phyloP scores from a whole-genome alignment of 805 yeast genomes.

The Babjeviella inositovora region DNA sequence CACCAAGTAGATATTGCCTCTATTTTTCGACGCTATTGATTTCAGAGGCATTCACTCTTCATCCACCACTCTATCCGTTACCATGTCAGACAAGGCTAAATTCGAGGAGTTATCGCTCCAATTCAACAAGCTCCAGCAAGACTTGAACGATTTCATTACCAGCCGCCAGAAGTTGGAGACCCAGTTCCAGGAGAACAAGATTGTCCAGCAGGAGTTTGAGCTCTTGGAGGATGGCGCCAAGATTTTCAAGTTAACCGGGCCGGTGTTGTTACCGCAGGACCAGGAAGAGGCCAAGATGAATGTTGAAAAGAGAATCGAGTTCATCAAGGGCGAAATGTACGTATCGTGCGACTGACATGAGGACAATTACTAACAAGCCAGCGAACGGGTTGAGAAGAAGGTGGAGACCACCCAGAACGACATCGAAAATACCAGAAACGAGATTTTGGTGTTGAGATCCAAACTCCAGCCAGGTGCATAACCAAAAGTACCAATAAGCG shows the following conservation, averaged over 20 bases:
- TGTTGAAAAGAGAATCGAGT: conserved; percentile 81
- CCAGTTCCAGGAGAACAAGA: conserved; percentile 13
- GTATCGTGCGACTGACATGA: conserved; percentile 1
- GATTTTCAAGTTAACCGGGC: conserved; percentile 83
- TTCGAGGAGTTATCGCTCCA: conserved; percentile 26
- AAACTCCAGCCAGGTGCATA: conserved; percentile 5
- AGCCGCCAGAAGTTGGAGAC: conserved; percentile 84
- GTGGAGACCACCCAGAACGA: conserved; percentile 37
- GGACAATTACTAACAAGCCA: conserved; percentile 2
- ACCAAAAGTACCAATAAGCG: no score
- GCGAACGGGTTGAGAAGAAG: conserved; percentile 52
- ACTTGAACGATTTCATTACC: conserved; percentile 35
- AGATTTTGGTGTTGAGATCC: conserved; percentile 28
- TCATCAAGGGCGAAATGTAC: conserved; percentile 63
- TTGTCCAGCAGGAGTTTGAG: no score
- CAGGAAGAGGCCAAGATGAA: conserved; percentile 66
- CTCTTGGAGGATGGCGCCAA: conserved; percentile 50
- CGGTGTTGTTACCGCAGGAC: conserved; percentile 84
- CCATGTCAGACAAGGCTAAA: conserved; percentile 15
- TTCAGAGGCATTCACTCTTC: conserved; percentile 2
- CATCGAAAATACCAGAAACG: conserved; percentile 43
- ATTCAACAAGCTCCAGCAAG: conserved; percentile 26
- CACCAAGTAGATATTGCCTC: conserved; percentile 1
- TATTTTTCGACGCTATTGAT: conserved; percentile 1
- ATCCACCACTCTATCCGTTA: conserved; percentile 1